Percentiles rank a stretch among this genome's conserved stretches.
Conservation (phyloP, 116 monocot species). For the Zostera marina region DNA sequence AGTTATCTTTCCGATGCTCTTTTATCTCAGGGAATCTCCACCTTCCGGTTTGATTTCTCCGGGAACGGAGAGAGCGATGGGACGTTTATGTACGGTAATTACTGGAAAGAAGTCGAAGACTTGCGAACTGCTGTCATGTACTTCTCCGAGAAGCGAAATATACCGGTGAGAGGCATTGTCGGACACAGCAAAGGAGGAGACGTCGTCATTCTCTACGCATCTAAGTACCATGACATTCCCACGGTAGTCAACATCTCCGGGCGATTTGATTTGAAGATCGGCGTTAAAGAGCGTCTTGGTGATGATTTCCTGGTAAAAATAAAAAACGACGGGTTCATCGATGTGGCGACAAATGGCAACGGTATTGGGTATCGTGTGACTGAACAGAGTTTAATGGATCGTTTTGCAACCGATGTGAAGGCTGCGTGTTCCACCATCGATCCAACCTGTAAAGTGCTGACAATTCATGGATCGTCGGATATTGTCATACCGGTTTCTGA, state of each 20-base stretch:
- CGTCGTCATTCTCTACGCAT: constrained; percentile 74
- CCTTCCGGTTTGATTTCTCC: constrained; percentile 12
- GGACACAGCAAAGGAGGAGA: constrained; percentile 95
- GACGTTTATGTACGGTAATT: constrained; percentile 42
- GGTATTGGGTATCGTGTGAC: constrained; percentile 27
- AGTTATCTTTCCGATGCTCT: constrained; percentile 2
- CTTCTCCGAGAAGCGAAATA: constrained; percentile 18
- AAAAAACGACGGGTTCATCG: constrained; percentile 60
- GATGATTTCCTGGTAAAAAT: constrained; percentile 46
- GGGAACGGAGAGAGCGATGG: constrained; percentile 40
- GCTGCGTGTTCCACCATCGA: constrained; percentile 23
- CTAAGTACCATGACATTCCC: constrained; percentile 40
- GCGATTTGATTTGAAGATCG: constrained; percentile 46
- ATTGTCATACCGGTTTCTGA: constrained; percentile 42
- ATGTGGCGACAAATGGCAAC: constrained; percentile 43
- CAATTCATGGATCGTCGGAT: constrained; percentile 64
- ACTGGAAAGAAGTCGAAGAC: constrained; percentile 38
- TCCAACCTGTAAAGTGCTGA: constrained; percentile 52
- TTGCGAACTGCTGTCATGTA: constrained; percentile 31
- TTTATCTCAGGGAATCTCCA: constrained; percentile 1
- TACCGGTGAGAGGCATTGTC: constrained; percentile 36
- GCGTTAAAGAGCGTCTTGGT: constrained; percentile 48
- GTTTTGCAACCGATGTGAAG: constrained; percentile 37
- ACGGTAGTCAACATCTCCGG: constrained; percentile 65
- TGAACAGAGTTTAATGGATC: constrained; percentile 54